A percentile compares a stretch with the other conserved stretches of the same genome.
These are phyloP conservation scores for Fraxinus cuspidata DNA, from an alignment of 257 asterid genomes.

Conservation along the genomic window DNA sequence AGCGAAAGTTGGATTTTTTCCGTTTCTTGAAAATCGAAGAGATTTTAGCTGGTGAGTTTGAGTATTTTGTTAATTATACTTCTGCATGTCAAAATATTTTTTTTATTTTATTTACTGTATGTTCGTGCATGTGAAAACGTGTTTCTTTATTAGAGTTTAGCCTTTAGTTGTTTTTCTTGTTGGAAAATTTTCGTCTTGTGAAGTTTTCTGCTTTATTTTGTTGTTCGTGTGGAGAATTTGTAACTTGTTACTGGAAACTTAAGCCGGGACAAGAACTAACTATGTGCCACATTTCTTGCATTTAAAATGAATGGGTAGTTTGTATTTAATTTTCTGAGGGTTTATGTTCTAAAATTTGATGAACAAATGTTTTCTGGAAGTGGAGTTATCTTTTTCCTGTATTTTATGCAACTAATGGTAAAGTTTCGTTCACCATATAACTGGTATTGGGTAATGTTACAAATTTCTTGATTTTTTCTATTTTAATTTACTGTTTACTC, in stretches of 20 bases:
- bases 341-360: background rate
- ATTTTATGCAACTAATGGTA: background rate
- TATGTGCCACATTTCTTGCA: background rate
- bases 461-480: background rate
- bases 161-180: background rate
- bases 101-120: background rate
- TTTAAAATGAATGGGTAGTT: background rate
- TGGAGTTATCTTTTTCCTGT: background rate
- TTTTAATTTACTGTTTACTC: background rate
- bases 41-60: constrained; percentile 31
- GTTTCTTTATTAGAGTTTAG: background rate
- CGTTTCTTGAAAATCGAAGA: constrained; percentile 19
- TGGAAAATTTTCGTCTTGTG: background rate
- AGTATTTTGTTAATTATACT: constrained; percentile 14
- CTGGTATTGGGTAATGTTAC: background rate
- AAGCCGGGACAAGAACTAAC: background rate
- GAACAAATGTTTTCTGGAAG: background rate
- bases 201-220: background rate
- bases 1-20: constrained; percentile 15
- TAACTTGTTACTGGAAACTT: background rate
- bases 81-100: background rate
- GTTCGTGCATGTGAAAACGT: background rate
- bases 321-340: background rate
- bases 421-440: background rate
- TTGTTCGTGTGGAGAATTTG: background rate